phyloP scores from a whole-genome alignment of 352 stramenopile genomes.

The Phytophthora tentaculata region DNA sequence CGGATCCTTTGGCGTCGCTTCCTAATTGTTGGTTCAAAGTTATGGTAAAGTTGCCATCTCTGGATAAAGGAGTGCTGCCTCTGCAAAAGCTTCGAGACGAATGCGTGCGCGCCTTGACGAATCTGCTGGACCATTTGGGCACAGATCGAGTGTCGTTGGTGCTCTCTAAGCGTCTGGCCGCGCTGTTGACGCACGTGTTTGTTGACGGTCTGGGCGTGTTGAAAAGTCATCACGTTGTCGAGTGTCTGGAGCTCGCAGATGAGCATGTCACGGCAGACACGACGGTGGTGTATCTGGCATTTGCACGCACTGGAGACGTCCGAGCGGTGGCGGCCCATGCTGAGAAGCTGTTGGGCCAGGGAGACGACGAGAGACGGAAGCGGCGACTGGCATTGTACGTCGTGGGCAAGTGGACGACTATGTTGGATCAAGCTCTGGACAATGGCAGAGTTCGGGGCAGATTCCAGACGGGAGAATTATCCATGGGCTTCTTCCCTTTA shows the following conservation, averaged over 20 bases:
- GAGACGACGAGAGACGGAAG: constrained; percentile 20
- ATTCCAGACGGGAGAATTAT: constrained; percentile 49
- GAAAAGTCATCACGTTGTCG: constrained; percentile 41
- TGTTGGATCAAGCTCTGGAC: constrained; percentile 55
- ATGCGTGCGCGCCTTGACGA: constrained; percentile 48
- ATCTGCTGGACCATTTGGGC: constrained; percentile 42
- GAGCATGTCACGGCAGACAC: constrained; percentile 44
- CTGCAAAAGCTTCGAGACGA: constrained; percentile 52
- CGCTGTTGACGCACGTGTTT: constrained; percentile 70
- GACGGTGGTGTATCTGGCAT: constrained; percentile 57
- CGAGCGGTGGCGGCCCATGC: constrained; percentile 54
- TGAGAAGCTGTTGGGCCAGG: constrained; percentile 40
- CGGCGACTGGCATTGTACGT: constrained; percentile 46
- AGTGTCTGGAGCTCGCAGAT: constrained; percentile 66
- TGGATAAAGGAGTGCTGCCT: constrained; percentile 36
- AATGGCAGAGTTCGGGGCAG: constrained; percentile 38
- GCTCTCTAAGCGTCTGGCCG: constrained; percentile 57
- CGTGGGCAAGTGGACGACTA: constrained; percentile 55
- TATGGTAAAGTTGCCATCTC: constrained; percentile 40
- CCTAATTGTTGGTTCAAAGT: not conserved
- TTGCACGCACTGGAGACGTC: constrained; percentile 49
- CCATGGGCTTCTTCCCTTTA: constrained; percentile 67
- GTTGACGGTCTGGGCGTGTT: constrained; percentile 49
- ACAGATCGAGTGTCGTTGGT: constrained; percentile 56
- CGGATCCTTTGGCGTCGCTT: constrained; percentile 32